Conservation (phyloP, 495 filamentous ascomycete species). For the Talaromyces wortmannii region DNA sequence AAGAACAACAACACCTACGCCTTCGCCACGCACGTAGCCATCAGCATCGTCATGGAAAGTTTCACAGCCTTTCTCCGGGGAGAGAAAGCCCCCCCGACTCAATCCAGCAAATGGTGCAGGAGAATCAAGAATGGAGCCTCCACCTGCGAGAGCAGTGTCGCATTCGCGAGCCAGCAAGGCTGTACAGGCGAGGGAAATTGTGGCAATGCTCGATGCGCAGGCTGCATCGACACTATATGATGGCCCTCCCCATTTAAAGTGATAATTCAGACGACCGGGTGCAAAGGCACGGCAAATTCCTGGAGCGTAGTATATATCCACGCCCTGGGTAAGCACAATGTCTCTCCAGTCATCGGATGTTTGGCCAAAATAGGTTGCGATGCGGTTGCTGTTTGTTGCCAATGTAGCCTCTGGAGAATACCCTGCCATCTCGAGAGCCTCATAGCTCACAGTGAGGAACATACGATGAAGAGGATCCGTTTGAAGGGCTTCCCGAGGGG, state of each 20-base stretch:
- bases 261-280: constrained; percentile 36
- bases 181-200: constrained; percentile 24
- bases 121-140: constrained; percentile 34
- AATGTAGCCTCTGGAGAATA: constrained; percentile 22
- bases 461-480: constrained; percentile 29
- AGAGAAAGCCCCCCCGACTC: constrained; percentile 32
- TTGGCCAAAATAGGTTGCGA: constrained; percentile 28
- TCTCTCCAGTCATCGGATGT: constrained; percentile 31
- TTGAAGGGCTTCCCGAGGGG: constrained; percentile 27
- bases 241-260: constrained; percentile 33
- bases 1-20: constrained; percentile 33
- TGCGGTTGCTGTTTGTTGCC: constrained; percentile 20
- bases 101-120: constrained; percentile 33
- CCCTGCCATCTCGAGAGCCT: constrained; percentile 32
- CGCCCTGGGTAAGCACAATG: constrained; percentile 23
- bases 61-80: constrained; percentile 32
- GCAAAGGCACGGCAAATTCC: constrained; percentile 28
- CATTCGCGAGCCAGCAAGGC: constrained; percentile 34
- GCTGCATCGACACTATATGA: constrained; percentile 35
- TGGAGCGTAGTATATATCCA: constrained; percentile 34
- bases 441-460: constrained; percentile 25
- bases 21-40: constrained; percentile 43
- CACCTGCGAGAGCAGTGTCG: constrained; percentile 39
- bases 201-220: constrained; percentile 35
- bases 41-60: constrained; percentile 40